Evolutionary conservation across 2,329 filamentous ascomycete genomes (phyloP).

Genomic region (Paramyrothecium roridum): DNA sequence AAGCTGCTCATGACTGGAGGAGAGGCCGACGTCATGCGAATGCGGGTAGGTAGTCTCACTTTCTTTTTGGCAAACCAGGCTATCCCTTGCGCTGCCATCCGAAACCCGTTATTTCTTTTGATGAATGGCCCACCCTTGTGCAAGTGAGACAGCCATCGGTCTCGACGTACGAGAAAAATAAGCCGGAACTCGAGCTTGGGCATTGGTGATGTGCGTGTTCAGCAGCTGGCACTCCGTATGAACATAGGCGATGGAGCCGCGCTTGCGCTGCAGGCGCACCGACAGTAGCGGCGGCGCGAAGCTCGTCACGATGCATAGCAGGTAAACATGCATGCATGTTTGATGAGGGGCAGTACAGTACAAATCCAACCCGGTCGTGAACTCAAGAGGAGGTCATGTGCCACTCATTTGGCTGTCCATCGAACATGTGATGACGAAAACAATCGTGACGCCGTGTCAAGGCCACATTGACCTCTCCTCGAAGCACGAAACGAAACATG

Average conservation of each 20-base stretch:
- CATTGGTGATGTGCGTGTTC: neutral
- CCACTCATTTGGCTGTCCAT: too few species aligned
- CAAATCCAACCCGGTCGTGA: too few species aligned
- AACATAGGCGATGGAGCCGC: too few species aligned
- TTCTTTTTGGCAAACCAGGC: neutral
- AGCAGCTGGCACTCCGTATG: neutral
- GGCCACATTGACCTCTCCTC: too few species aligned
- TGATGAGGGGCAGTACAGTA: too few species aligned
- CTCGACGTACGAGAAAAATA: too few species aligned
- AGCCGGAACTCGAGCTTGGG: neutral
- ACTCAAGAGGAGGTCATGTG: too few species aligned
- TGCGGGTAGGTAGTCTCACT: neutral
- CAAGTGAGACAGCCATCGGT: neutral
- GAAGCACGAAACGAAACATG: too few species aligned
- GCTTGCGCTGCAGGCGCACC: neutral
- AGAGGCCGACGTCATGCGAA: neutral
- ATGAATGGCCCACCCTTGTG: neutral
- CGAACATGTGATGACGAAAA: too few species aligned
- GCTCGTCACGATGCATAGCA: neutral
- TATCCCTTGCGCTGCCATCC: neutral
- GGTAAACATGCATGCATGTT: neutral
- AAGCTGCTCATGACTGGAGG: neutral
- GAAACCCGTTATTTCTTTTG: neutral
- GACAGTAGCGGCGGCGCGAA: neutral
- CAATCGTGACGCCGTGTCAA: too few species aligned